phyloP scores from a whole-genome alignment of 2,329 filamentous ascomycete species.

The Microdochium paspali region DNA sequence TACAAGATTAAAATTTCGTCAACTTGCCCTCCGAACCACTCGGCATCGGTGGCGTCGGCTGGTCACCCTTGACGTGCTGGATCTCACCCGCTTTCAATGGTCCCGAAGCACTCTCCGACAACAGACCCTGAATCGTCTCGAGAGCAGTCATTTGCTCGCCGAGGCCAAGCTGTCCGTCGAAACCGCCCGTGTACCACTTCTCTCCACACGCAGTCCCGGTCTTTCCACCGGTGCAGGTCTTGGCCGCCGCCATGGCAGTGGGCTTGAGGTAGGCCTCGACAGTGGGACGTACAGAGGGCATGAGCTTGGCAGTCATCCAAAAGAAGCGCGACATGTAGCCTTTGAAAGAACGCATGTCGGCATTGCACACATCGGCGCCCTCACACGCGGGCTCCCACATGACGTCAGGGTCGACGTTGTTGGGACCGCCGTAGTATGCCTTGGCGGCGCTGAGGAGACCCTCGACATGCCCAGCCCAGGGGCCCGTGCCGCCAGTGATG shows the following conservation, averaged over 20 bases:
- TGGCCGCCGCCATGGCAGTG: conserved; percentile 45
- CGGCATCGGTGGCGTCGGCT: neutral
- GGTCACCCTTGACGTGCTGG: conserved; percentile 25
- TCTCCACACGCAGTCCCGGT: conserved; percentile 47
- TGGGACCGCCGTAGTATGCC: conserved; percentile 38
- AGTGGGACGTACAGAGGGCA: conserved; percentile 39
- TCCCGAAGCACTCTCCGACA: conserved; percentile 30
- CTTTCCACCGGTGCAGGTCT: conserved; percentile 45
- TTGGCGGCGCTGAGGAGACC: conserved; percentile 40
- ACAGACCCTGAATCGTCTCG: conserved; percentile 51
- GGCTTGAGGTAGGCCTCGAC: conserved; percentile 38
- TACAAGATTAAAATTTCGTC: neutral
- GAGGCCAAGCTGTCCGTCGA: conserved; percentile 44
- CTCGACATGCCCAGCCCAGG: conserved; percentile 44
- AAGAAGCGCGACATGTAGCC: conserved; percentile 57
- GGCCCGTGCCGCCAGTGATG: conserved; percentile 35
- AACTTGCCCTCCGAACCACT: neutral
- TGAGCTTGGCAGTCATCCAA: conserved; percentile 46
- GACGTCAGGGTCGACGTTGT: conserved; percentile 41
- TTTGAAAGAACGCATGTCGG: conserved; percentile 60
- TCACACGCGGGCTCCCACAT: conserved; percentile 64
- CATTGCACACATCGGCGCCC: conserved; percentile 42
- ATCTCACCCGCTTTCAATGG: conserved; percentile 40
- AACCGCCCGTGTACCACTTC: conserved; percentile 51
- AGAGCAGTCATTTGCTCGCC: conserved; percentile 58